Evolutionary conservation across 257 asterid species (phyloP), one percentile per base, ranked within the genome.

Genomic region (Striga asiatica): DNA sequence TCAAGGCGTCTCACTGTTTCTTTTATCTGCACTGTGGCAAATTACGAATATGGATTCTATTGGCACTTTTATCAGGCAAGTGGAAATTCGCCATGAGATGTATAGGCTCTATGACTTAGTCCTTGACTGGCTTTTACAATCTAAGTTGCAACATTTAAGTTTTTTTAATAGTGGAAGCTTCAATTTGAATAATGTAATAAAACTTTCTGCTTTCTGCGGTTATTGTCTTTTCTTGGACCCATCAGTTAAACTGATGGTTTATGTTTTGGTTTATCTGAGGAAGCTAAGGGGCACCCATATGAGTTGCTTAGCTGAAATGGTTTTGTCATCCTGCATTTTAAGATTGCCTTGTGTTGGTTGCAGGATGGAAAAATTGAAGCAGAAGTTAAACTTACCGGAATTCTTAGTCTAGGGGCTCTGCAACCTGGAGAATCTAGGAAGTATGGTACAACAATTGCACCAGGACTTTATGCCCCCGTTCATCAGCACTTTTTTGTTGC

Each of bases 311-410:
- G 14, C 49, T 3, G 25, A 21, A 4, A 6, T 25, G 21, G 8
- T 49, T 50, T 46, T n/a, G 5, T 56, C 5, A 12, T 51, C 54
- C 58, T 66, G 64, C 55, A 58, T 24, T 29, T 56, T 58, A 29
- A 29, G 17, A 32, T 12, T 14, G 20, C 38, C 51, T 56, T 13
- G 66, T 63, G 34, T 28, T 31, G 65, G 50, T 38, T 65, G 59
- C 81, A 91, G 98, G 98, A 92, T 78, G 98, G 98, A 18, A 92
- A 92, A 81, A 88, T 92, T 65, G 97, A 92, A 74, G 98, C 98
- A 19, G 95, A 88, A 77, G 97, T 92, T 61, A 92, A 81, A 71
- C 98, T 88, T 54, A 92, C 98, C 16, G 98, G 98, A 42, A 80
- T 89, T 66, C 95, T 89, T 56, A 89, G 98, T 71, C 72, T 86